Conservation (phyloP, 2,329 filamentous ascomycete species). For the Endothia cerciana region DNA sequence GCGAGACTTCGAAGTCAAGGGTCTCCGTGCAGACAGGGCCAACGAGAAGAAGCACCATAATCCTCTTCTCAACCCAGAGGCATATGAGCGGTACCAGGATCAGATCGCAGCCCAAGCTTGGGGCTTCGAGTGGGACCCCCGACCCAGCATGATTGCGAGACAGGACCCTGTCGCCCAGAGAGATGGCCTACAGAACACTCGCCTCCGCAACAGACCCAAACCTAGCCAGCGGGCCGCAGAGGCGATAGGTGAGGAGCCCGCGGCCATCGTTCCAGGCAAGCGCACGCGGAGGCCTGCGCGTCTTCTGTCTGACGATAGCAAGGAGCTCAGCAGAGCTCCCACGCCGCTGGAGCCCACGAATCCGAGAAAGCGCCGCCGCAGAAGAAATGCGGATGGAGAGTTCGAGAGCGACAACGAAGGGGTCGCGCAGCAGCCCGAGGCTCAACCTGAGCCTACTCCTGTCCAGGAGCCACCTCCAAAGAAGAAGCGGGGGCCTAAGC, state of each 20-base stretch:
- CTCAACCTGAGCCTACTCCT: slow-evolving; percentile 26
- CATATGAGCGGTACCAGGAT: slow-evolving; percentile 55
- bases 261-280: slow-evolving; percentile 52
- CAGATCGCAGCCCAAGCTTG: slow-evolving; percentile 62
- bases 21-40: slow-evolving; percentile 46
- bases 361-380: slow-evolving; percentile 26
- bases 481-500: slow-evolving; percentile 25
- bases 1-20: slow-evolving; percentile 57
- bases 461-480: slow-evolving; percentile 21
- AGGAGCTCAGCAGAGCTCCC: slow-evolving; percentile 55
- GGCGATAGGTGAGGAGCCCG: slow-evolving; percentile 46
- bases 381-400: slow-evolving; percentile 23
- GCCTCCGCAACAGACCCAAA: slow-evolving; percentile 60
- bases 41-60: slow-evolving; percentile 48
- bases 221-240: slow-evolving; percentile 64
- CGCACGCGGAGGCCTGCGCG: slow-evolving; percentile 55
- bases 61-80: slow-evolving; percentile 49
- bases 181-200: slow-evolving; percentile 58
- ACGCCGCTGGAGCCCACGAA: slow-evolving; percentile 45
- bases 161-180: slow-evolving; percentile 62
- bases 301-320: slow-evolving; percentile 55
- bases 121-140: slow-evolving; percentile 64
- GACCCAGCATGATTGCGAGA: slow-evolving; percentile 59
- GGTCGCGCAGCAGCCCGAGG: not conserved
- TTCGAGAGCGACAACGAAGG: slow-evolving; percentile 24